Evolutionary conservation across 148 eudicot species (phyloP).

Genomic region (Tetragonia tetragonoides): DNA sequence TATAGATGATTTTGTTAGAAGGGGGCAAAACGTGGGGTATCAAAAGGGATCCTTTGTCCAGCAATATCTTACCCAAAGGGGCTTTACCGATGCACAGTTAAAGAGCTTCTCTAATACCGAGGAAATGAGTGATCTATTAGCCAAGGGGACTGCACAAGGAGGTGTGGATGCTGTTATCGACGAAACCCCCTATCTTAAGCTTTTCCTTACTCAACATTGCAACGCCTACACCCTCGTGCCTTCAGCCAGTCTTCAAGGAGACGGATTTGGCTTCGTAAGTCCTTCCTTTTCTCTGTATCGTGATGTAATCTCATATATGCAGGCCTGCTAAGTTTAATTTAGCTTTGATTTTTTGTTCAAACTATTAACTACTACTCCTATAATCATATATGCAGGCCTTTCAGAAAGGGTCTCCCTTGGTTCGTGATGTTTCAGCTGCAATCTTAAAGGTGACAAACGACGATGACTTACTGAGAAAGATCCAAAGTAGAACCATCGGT

Average conservation of each 20-base stretch:
- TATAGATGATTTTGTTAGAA: constrained; percentile 3
- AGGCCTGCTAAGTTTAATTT: too few species aligned
- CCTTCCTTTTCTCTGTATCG: neutral
- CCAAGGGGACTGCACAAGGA: constrained; percentile 18
- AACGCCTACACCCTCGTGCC: constrained; percentile 22
- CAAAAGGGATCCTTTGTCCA: constrained; percentile 9
- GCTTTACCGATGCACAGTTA: constrained; percentile 13
- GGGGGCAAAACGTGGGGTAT: constrained; percentile 17
- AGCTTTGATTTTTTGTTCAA: too few species aligned
- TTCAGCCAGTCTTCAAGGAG: constrained; percentile 11
- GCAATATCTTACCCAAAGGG: constrained; percentile 2
- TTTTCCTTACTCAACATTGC: constrained; percentile 24
- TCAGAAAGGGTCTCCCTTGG: constrained; percentile 10
- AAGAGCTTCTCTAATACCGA: neutral
- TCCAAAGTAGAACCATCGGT: constrained; percentile 8
- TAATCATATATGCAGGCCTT: constrained; percentile 14
- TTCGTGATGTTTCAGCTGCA: constrained; percentile 2
- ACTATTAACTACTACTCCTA: too few species aligned
- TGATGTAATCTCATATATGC: neutral
- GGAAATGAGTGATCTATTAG: constrained; percentile 6
- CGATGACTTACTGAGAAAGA: neutral
- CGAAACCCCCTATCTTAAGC: constrained; percentile 21
- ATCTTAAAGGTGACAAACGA: constrained; percentile 2
- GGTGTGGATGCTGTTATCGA: constrained; percentile 23
- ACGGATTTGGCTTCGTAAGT: constrained; percentile 29